Base-by-base conservation (phyloP, 140 eudicot species). In the Flaveria floridana region DNA sequence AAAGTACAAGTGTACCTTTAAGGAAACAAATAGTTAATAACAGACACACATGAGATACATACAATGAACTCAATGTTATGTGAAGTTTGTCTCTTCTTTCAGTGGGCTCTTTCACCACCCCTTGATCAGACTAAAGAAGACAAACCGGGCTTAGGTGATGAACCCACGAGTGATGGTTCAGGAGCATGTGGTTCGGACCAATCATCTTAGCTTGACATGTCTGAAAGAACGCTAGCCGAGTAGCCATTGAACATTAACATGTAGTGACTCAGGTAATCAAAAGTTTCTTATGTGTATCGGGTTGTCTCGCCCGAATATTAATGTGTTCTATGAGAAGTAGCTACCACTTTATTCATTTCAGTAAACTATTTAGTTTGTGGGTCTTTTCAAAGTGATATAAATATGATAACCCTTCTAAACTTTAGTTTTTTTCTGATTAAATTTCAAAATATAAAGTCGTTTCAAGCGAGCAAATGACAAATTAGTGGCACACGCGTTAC, bases 101-200 rank as follows among this genome's bases (percentile, higher is more conserved):
- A 89, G 98, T 93, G 98, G 98, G 97, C 98, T 44, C 91, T 86
- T 76, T 86, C 77, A 76, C 96, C 95, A 30, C 86, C 82, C 68
- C 79, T 77, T 67, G 81, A 78, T 25, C 76, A 50, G 47, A 64
- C 56, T 48, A 77, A 64, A 58, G 80, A 68, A 65, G 89, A 75
- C 37, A 88, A 80, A 59, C 87, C 78, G 50, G 80, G 79, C 21
- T 66, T 76, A 64, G 51, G 66, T 39, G 81, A 72, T 67, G 81
- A 75, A 74, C 53, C 77, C 20, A 47, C 76, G 41, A 47, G 59
- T 10, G 44, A 80, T 68, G 68, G 52, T 15, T 81, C 63, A 68
- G 76, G 72, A 74, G 61, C 76, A 18, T 68, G 41, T 68, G 76
- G 72, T 68, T 68, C 59, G 20, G 76, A 74, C 41, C 21, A 30